Percentiles rank a stretch among this genome's conserved stretches.
Evolutionary conservation across 352 stramenopile species (phyloP).

Genomic region (Globisporangium cederbergense): DNA sequence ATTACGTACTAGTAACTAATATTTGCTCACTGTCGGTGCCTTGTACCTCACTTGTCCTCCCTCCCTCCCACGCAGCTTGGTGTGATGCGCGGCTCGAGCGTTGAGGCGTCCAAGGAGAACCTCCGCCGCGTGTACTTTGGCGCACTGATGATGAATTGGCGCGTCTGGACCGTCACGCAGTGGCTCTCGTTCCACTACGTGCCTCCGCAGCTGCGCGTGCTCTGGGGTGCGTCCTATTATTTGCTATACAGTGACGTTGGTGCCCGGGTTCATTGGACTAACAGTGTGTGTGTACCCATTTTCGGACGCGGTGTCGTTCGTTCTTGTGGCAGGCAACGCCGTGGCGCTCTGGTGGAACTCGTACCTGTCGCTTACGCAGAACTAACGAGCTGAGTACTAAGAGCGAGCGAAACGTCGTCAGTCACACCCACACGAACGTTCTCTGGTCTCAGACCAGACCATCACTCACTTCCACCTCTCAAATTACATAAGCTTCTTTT

Average conservation of each 20-base stretch:
- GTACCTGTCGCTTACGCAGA: constrained; percentile 70
- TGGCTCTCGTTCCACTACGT: constrained; percentile 77
- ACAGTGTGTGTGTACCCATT: constrained; percentile 8
- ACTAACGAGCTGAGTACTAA: constrained; percentile 10
- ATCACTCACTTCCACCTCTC: constrained; percentile 7
- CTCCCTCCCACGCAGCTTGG: constrained; percentile 30
- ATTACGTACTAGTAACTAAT: background rate
- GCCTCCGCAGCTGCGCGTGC: constrained; percentile 60
- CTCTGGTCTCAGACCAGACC: background rate
- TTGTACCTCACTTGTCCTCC: too few relatives aligned
- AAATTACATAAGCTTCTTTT: constrained; percentile 11
- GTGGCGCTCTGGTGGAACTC: constrained; percentile 77
- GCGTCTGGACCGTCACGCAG: constrained; percentile 66
- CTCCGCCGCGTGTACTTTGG: constrained; percentile 42
- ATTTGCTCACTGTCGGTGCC: too few relatives aligned
- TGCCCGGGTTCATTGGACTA: background rate
- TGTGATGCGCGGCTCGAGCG: constrained; percentile 50
- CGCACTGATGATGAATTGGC: constrained; percentile 69
- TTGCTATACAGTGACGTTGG: background rate
- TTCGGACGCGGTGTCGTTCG: background rate
- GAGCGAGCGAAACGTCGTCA: background rate
- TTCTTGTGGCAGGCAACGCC: constrained; percentile 44
- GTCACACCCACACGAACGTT: background rate
- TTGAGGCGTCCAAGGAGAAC: constrained; percentile 41
- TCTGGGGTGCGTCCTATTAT: constrained; percentile 51